phyloP scores from a whole-genome alignment of 2,329 filamentous ascomycete genomes.

The Colletotrichum coccodes region DNA sequence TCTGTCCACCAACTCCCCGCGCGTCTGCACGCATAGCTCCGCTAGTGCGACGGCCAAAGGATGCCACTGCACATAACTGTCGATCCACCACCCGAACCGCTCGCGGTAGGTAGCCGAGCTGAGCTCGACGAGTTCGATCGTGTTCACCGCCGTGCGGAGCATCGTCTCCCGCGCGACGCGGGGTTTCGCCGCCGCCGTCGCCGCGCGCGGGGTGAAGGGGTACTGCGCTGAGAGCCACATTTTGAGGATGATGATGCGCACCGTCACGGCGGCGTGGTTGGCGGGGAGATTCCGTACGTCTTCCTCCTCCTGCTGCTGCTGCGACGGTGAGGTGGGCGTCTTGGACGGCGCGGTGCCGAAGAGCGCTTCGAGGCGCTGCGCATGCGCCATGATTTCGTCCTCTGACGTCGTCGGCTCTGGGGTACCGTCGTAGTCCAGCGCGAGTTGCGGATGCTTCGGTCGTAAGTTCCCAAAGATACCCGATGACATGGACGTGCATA shows the following conservation, averaged over 20 bases:
- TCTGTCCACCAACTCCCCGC: constrained; percentile 55
- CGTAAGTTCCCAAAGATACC: constrained; percentile 47
- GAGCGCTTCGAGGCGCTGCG: constrained; percentile 49
- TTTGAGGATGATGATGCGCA: constrained; percentile 56
- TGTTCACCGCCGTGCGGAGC: constrained; percentile 57
- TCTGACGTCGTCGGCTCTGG: constrained; percentile 40
- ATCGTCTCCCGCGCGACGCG: constrained; percentile 52
- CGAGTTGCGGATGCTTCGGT: constrained; percentile 46
- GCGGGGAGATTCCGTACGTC: constrained; percentile 43
- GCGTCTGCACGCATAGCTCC: constrained; percentile 59
- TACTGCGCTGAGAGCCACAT: constrained; percentile 58
- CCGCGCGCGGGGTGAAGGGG: constrained; percentile 48
- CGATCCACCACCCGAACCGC: constrained; percentile 59
- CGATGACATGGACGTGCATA: constrained; percentile 52
- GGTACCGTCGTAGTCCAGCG: constrained; percentile 8
- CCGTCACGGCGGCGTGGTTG: constrained; percentile 49
- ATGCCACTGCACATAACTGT: constrained; percentile 65
- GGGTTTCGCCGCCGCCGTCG: constrained; percentile 38
- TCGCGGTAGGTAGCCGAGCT: constrained; percentile 45
- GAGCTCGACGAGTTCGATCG: constrained; percentile 53
- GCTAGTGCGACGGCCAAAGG: constrained; percentile 62
- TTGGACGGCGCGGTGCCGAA: constrained; percentile 49
- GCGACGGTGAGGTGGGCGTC: constrained; percentile 22
- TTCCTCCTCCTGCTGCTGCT: not conserved
- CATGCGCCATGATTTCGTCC: constrained; percentile 51